Evolutionary conservation across 495 filamentous ascomycete genomes (phyloP).

Genomic region (Neurospora sp.): DNA sequence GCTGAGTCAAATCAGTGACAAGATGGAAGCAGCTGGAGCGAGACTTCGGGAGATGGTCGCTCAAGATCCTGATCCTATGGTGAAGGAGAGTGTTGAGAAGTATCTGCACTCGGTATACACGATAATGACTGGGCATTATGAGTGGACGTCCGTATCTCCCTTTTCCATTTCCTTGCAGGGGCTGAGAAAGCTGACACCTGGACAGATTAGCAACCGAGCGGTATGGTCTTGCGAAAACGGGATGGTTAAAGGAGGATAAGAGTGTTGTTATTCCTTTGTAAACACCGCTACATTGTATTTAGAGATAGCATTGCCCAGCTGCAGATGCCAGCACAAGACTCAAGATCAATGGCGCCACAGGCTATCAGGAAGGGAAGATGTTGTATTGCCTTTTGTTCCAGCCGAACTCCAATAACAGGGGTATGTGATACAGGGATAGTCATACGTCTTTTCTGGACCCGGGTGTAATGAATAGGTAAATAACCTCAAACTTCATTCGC

Average conservation of each 20-base stretch:
- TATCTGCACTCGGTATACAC: constrained; percentile 3
- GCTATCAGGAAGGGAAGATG: background rate
- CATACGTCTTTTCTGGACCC: background rate
- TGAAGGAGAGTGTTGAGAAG: background rate
- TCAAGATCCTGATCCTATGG: background rate
- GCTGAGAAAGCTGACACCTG: background rate
- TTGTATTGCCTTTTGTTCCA: background rate
- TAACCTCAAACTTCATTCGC: background rate
- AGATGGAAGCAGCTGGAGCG: background rate
- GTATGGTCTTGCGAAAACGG: constrained; percentile 4
- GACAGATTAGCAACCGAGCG: constrained; percentile 1
- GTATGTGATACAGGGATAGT: background rate
- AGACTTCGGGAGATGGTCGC: background rate
- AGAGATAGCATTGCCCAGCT: background rate
- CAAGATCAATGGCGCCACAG: background rate
- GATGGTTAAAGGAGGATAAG: constrained; percentile 2
- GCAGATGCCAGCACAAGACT: background rate
- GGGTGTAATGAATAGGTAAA: too few relatives aligned
- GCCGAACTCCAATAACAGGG: background rate
- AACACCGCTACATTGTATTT: background rate
- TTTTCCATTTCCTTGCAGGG: background rate
- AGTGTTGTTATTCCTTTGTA: constrained; percentile 3
- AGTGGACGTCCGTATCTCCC: constrained; percentile 3
- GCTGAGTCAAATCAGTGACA: background rate
- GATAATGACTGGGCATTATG: constrained; percentile 8